Evolutionary conservation across 306 rosid species (phyloP).

Genomic region (Vigna mungo): DNA sequence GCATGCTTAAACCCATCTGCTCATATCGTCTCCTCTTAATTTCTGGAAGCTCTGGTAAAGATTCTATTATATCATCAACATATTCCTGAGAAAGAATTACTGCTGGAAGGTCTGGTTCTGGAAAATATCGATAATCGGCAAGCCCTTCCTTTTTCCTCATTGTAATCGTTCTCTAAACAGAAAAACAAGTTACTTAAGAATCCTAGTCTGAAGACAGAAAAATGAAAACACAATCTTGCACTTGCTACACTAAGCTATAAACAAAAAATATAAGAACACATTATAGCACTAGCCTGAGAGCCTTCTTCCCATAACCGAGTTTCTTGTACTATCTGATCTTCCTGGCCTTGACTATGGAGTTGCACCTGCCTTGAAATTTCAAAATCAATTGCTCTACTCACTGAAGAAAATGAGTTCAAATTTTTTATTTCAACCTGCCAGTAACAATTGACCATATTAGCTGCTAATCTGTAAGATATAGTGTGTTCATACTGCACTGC

Average conservation of each 20-base stretch:
- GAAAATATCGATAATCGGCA: constrained; percentile 95
- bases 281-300: constrained; percentile 66
- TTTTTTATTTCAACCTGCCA: constrained; percentile 96
- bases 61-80: constrained; percentile 62
- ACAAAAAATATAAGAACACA: constrained; percentile 41
- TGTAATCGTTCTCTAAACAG: constrained; percentile 74
- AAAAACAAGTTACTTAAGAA: constrained; percentile 44
- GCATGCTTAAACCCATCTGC: constrained; percentile 90
- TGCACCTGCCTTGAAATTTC: constrained; percentile 87
- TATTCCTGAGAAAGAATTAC: constrained; percentile 76
- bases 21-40: constrained; percentile 85
- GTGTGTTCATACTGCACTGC: constrained; percentile 22
- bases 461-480: constrained; percentile 5
- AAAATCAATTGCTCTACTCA: constrained; percentile 89
- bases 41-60: constrained; percentile 97
- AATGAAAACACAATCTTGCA: constrained; percentile 38
- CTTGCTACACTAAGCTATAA: constrained; percentile 31
- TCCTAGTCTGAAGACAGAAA: constrained; percentile 43
- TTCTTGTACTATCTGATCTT: constrained; percentile 85
- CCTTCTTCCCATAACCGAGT: constrained; percentile 98
- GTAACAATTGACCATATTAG: constrained; percentile 42
- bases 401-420: constrained; percentile 81
- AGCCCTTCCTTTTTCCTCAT: constrained; percentile 99
- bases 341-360: constrained; percentile 81
- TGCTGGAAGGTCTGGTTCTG: constrained; percentile 94